phyloP scores from a whole-genome alignment of 2,329 filamentous ascomycete species.

The Hymenoscyphus albidus region DNA sequence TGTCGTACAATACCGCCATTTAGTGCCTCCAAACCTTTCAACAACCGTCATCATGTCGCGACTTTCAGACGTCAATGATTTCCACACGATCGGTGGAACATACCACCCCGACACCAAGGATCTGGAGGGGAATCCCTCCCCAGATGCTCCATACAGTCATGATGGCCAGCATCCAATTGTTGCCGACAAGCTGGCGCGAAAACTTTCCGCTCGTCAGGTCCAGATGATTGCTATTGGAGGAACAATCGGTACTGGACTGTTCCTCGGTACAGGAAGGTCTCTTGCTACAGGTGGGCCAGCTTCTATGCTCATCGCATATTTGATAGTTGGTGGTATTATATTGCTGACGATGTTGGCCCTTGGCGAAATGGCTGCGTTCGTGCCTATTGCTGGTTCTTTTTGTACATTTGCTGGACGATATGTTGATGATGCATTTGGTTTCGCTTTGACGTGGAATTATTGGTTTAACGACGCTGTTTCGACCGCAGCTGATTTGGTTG shows the following conservation, averaged over 20 bases:
- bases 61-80: slow-evolving; percentile 5
- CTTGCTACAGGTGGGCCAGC: slow-evolving; percentile 57
- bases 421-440: slow-evolving; percentile 51
- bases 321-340: slow-evolving; percentile 54
- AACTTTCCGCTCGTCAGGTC: slow-evolving; percentile 58
- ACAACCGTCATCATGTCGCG: slow-evolving; percentile 3
- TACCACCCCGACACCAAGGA: slow-evolving; percentile 4
- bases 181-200: slow-evolving; percentile 43
- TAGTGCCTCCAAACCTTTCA: not conserved
- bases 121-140: slow-evolving; percentile 5
- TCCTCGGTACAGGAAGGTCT: slow-evolving; percentile 58
- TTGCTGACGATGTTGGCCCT: slow-evolving; percentile 56
- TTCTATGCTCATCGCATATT: slow-evolving; percentile 54
- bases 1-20: not conserved
- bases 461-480: slow-evolving; percentile 65
- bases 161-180: slow-evolving; percentile 18
- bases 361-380: slow-evolving; percentile 58
- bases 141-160: slow-evolving; percentile 1
- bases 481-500: slow-evolving; percentile 57
- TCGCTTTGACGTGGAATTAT: slow-evolving; percentile 54
- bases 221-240: slow-evolving; percentile 64
- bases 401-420: slow-evolving; percentile 53
- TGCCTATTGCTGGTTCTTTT: slow-evolving; percentile 52
- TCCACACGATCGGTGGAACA: not conserved
- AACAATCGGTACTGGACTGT: slow-evolving; percentile 58